Percentiles rank a stretch among this genome's conserved stretches.
phyloP scores from a whole-genome alignment of 495 filamentous ascomycete genomes.

The Thozetella sp. region DNA sequence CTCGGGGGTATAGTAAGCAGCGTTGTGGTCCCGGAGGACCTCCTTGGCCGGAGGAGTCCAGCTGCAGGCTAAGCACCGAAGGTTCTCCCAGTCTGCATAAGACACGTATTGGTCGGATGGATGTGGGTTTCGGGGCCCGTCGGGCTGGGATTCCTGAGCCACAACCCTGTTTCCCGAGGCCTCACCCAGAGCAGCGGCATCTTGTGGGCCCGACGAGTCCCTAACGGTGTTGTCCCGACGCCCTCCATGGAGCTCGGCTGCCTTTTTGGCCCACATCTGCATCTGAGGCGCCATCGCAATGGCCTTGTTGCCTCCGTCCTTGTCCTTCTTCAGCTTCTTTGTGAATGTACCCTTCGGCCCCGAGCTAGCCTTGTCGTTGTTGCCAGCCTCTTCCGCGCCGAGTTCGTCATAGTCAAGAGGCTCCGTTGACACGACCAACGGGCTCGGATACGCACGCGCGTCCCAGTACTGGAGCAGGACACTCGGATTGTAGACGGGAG shows the following conservation, averaged over 20 bases:
- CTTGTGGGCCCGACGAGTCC: conserved; percentile 11
- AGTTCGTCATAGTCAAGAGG: conserved; percentile 27
- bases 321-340: conserved; percentile 2
- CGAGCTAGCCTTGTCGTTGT: conserved; percentile 20
- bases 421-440: conserved; percentile 60
- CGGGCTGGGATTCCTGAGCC: conserved; percentile 13
- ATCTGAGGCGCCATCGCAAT: conserved; percentile 65
- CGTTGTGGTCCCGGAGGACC: conserved; percentile 14
- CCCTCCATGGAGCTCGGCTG: conserved; percentile 77
- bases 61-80: conserved; percentile 31
- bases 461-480: conserved; percentile 85
- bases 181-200: conserved; percentile 6
- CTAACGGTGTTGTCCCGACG: conserved; percentile 17
- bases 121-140: conserved; percentile 17
- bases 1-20: conserved; percentile 17
- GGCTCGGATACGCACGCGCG: conserved; percentile 72
- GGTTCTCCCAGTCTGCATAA: conserved; percentile 31
- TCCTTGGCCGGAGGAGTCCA: conserved; percentile 23
- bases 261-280: conserved; percentile 86
- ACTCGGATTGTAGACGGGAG: conserved; percentile 68
- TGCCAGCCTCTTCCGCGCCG: conserved; percentile 29
- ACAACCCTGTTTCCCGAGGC: conserved; percentile 4
- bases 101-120: conserved; percentile 25
- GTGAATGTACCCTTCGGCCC: conserved; percentile 9
- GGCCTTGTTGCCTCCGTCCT: conserved; percentile 41